A percentile compares a stretch with the other conserved stretches of the same genome.
These are phyloP conservation scores for Fusarium globosum DNA, from an alignment of 2,329 filamentous ascomycete species.

Conservation along the genomic window DNA sequence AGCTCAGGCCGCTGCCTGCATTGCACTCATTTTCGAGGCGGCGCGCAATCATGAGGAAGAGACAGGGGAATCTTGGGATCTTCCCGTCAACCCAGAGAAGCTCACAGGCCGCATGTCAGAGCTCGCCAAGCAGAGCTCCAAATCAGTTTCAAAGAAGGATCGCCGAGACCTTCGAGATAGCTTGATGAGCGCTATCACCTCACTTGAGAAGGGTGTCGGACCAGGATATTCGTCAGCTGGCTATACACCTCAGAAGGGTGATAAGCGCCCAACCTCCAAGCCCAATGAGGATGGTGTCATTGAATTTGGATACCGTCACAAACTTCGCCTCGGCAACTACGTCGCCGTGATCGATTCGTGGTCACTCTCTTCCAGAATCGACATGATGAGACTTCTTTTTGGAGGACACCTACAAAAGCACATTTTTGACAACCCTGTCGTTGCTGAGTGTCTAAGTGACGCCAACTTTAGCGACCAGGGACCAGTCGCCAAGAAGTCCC, in stretches of 20 bases:
- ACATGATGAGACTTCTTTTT: conserved; percentile 60
- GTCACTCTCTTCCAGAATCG: conserved; percentile 61
- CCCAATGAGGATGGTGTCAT: conserved; percentile 56
- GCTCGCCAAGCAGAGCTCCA: conserved; percentile 60
- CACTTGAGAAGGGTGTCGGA: conserved; percentile 64
- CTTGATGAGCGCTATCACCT: conserved; percentile 64
- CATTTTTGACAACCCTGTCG: conserved; percentile 53
- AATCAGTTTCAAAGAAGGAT: conserved; percentile 61
- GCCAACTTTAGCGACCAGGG: conserved; percentile 48
- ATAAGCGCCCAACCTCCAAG: conserved; percentile 53
- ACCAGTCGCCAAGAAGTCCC: conserved; percentile 16
- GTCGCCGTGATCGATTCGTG: conserved; percentile 62
- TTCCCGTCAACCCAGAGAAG: conserved; percentile 63
- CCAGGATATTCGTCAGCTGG: conserved; percentile 65
- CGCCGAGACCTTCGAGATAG: conserved; percentile 60
- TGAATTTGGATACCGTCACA: conserved; percentile 65
- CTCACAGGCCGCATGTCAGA: conserved; percentile 61
- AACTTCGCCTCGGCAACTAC: conserved; percentile 60
- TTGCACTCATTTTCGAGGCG: conserved; percentile 85
- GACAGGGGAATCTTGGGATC: conserved; percentile 60
- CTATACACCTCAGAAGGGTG: conserved; percentile 54
- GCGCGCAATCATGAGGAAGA: conserved; percentile 61
- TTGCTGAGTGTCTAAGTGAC: conserved; percentile 53
- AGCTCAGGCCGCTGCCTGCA: conserved; percentile 80
- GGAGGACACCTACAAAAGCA: conserved; percentile 57